Conservation (phyloP, 1,284 basidiomycete species). For the Marasmius oreades region DNA sequence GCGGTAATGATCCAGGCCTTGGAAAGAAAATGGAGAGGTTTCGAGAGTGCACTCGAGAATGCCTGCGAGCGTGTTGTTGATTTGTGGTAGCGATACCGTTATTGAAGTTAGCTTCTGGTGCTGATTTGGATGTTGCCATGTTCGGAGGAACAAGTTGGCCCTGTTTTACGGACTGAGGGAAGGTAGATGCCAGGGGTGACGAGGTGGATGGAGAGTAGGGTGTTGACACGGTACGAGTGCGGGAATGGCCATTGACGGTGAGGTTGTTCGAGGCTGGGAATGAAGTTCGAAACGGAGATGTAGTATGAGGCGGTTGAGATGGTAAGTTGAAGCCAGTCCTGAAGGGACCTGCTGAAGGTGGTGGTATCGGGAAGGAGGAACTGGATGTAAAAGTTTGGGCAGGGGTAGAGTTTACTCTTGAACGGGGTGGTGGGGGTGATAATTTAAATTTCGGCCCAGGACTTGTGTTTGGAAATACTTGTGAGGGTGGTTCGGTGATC, state of each 20-base stretch:
- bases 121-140: slow-evolving; percentile 24
- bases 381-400: slow-evolving; percentile 19
- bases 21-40: slow-evolving; percentile 93
- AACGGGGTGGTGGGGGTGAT: slow-evolving; percentile 17
- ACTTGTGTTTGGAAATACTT: slow-evolving; percentile 1
- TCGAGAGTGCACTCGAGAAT: slow-evolving; percentile 80
- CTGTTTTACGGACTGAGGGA: slow-evolving; percentile 31
- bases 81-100: neutral
- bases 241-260: slow-evolving; percentile 36
- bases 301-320: slow-evolving; percentile 28
- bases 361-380: slow-evolving; percentile 28
- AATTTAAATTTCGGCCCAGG: neutral
- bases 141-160: slow-evolving; percentile 19
- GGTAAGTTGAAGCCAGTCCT: slow-evolving; percentile 32
- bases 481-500: neutral
- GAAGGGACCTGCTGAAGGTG: slow-evolving; percentile 39
- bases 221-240: slow-evolving; percentile 53
- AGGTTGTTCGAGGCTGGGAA: slow-evolving; percentile 35
- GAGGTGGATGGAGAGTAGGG: slow-evolving; percentile 51
- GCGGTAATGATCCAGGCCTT: slow-evolving; percentile 62
- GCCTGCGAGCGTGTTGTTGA: slow-evolving; percentile 45
- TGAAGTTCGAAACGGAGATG: slow-evolving; percentile 48
- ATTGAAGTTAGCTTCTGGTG: slow-evolving; percentile 18
- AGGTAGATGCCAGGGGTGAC: slow-evolving; percentile 47
- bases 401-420: slow-evolving; percentile 11